Conservation (phyloP, 805 yeast genomes). For the Vanderwaltozyma yarrowii region DNA sequence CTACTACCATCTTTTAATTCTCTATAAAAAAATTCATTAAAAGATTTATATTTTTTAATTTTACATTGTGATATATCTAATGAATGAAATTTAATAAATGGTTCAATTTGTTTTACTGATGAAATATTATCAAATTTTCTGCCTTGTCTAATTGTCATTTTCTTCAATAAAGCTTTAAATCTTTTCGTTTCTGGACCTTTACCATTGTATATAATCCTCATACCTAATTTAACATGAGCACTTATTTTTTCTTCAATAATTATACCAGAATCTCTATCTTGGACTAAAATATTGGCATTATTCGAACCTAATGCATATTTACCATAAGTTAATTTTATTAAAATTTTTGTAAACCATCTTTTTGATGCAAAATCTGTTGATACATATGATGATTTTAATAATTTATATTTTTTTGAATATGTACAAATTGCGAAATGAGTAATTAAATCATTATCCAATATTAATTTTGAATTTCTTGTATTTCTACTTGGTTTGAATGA, state of each 20-base stretch:
- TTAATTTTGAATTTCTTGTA: conserved; percentile 26
- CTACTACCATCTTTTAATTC: conserved; percentile 63
- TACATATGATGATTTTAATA: conserved; percentile 58
- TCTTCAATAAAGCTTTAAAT: conserved; percentile 49
- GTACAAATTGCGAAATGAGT: conserved; percentile 85
- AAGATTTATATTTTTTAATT: conserved; percentile 46
- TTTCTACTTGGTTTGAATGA: conserved; percentile 43
- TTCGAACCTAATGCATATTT: conserved; percentile 77
- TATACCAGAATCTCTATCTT: conserved; percentile 81
- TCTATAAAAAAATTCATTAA: conserved; percentile 86
- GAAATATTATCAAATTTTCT: conserved; percentile 62
- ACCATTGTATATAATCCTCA: conserved; percentile 71
- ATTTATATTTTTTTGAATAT: conserved; percentile 53
- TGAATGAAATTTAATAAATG: conserved; percentile 77
- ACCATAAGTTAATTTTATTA: conserved; percentile 82
- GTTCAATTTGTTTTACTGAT: conserved; percentile 56
- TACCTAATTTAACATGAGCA: conserved; percentile 78
- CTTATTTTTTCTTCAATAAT: conserved; percentile 92
- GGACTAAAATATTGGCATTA: conserved; percentile 90
- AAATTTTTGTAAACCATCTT: conserved; percentile 77
- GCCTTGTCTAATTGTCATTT: conserved; percentile 74
- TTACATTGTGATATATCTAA: conserved; percentile 68
- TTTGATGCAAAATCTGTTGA: conserved; percentile 75
- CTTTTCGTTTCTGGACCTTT: conserved; percentile 48
- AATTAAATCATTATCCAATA: conserved; percentile 49